Base-by-base conservation (phyloP, 169 alveolate species). In the Cryptosporidium parvum region DNA sequence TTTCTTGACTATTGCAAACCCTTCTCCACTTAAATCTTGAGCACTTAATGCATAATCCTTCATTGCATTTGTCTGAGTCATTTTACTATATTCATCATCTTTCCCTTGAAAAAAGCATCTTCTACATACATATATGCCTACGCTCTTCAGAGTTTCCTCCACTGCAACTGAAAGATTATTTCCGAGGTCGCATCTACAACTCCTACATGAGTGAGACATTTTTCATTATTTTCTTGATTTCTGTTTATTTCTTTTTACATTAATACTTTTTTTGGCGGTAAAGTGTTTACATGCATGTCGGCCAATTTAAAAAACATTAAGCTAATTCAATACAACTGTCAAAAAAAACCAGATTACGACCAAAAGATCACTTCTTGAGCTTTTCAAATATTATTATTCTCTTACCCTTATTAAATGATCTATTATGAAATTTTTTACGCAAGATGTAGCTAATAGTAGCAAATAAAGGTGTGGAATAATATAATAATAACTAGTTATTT, bases 51-150 rank as follows among this genome's bases (percentile, higher is more conserved):
- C 73, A 67, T 80, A 80, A 59, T 80, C 68, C 26, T 80, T 44
- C 67, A 80, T 61, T 21, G 89, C 89, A 59, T 44, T 80, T 33
- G 80, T 80, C 26, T 45, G 33, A 9, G 89, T 80, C 80, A 80
- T 80, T 69, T 31, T 80, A 16, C 75, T 80, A 29, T 80, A 80
- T 39, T 80, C 89, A 12, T 65, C 89, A 80, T 80, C 75, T 14
- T 35, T 59, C 8, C 75, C 68, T 21, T 59, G 62, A 37, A 62
- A 8, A 80, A 62, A 59, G 8, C 89, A 80, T 37, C 39, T 80
- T 9, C 67, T 80, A 39, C 89, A 80, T 3, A 80, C 89, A n/a
- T 26, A 59, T 31, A 80, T 80, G 0, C 67, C 67, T n/a, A 80
- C 89, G 10, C 59, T 45, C 12, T 67, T 39, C 56, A 80, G 68